A percentile compares a stretch with the other conserved stretches of the same genome.
Evolutionary conservation across 768 basidiomycete species (phyloP).

Genomic region (Pholiota conissans): DNA sequence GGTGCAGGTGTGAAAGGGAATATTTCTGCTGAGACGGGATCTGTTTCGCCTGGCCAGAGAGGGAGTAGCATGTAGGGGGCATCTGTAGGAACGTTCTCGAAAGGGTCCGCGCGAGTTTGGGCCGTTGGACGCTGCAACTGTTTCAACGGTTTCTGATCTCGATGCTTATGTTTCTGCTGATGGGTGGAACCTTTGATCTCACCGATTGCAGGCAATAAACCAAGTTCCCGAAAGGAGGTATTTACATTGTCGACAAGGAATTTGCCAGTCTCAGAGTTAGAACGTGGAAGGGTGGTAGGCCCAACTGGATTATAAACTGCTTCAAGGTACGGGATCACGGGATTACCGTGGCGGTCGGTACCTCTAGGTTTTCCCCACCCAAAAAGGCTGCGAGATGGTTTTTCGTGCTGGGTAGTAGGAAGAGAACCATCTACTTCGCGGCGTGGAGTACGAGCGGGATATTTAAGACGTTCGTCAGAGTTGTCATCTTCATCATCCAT

Average conservation of each 20-base stretch:
- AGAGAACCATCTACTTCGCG: conserved; percentile 62
- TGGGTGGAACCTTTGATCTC: conserved; percentile 24
- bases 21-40: conserved; percentile 36
- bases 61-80: conserved; percentile 82
- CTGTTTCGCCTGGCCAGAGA: conserved; percentile 79
- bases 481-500: conserved; percentile 38
- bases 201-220: conserved; percentile 61
- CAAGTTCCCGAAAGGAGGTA: conserved; percentile 79
- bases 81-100: conserved; percentile 64
- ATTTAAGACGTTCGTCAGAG: conserved; percentile 21
- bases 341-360: conserved; percentile 17
- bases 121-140: conserved; percentile 15
- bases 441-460: conserved; percentile 57
- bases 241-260: conserved; percentile 69
- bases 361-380: conserved; percentile 23
- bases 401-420: conserved; percentile 40
- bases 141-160: conserved; percentile 15
- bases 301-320: conserved; percentile 62
- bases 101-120: conserved; percentile 38
- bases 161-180: conserved; percentile 19
- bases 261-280: conserved; percentile 66
- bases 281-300: conserved; percentile 64
- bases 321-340: too few relatives aligned
- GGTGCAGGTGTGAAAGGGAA: conserved; percentile 32
- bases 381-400: conserved; percentile 24